phyloP scores from a whole-genome alignment of 73 alveolate genomes.

The Diophrys appendiculata region DNA sequence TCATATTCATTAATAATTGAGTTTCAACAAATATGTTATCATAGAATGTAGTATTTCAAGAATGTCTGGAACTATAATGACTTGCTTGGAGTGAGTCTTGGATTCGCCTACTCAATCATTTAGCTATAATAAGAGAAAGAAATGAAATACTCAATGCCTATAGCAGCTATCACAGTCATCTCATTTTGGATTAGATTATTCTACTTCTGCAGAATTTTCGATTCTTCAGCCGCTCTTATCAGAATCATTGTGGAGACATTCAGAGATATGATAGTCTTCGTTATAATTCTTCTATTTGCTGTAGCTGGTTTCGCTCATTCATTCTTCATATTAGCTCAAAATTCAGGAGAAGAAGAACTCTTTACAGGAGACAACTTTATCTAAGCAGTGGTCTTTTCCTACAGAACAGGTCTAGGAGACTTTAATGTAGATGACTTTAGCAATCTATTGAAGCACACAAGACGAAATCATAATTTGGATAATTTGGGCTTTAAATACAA shows the following conservation, averaged over 20 bases:
- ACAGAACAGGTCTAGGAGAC: slow-evolving; percentile 21
- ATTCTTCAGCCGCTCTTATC: slow-evolving; percentile 19
- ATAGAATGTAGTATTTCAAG: slow-evolving; percentile 18
- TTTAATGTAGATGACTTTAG: slow-evolving; percentile 6
- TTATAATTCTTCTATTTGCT: slow-evolving; percentile 11
- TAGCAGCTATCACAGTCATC: slow-evolving; percentile 9
- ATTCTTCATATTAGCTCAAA: slow-evolving; percentile 13
- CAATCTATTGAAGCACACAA: no score
- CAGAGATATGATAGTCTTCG: slow-evolving; percentile 12
- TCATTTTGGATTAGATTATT: slow-evolving; percentile 5
- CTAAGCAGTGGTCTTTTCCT: slow-evolving; percentile 26
- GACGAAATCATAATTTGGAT: slow-evolving; percentile 30
- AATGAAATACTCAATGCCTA: neutral
- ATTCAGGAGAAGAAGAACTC: slow-evolving; percentile 1
- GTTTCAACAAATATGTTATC: slow-evolving; percentile 13
- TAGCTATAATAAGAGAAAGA: neutral
- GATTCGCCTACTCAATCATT: neutral
- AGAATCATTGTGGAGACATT: slow-evolving; percentile 7
- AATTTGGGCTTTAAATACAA: slow-evolving; percentile 18
- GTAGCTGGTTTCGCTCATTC: slow-evolving; percentile 6
- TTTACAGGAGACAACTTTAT: slow-evolving; percentile 25
- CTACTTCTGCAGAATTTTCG: slow-evolving; percentile 27
- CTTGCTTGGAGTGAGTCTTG: neutral
- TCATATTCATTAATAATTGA: no score
- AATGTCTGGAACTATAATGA: slow-evolving; percentile 31